phyloP scores from a whole-genome alignment of 2,329 filamentous ascomycete genomes.

The Monosporascus sp. region DNA sequence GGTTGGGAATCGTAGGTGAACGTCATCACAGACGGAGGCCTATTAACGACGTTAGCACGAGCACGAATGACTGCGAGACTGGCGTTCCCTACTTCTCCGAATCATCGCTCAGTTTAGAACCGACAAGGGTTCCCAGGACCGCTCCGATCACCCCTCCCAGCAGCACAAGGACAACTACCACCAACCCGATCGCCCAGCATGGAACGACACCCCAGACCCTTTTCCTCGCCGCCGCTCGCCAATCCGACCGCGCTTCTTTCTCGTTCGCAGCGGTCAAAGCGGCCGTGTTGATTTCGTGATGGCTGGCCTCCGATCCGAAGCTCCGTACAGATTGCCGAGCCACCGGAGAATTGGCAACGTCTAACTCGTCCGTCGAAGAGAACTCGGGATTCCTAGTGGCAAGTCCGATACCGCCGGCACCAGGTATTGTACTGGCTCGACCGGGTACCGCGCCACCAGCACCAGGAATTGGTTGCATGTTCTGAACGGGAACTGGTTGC shows the following conservation, averaged over 20 bases:
- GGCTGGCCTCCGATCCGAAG: slow-evolving; percentile 44
- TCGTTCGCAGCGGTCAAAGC: slow-evolving; percentile 44
- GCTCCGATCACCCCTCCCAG: slow-evolving; percentile 53
- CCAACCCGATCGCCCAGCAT: slow-evolving; percentile 54
- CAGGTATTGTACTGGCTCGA: slow-evolving; percentile 34
- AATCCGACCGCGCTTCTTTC: slow-evolving; percentile 38
- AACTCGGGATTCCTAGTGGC: slow-evolving; percentile 60
- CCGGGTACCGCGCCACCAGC: slow-evolving; percentile 14
- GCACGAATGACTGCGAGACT: not conserved
- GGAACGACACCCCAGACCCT: slow-evolving; percentile 56
- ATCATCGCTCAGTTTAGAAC: slow-evolving; percentile 20
- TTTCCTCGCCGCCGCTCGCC: slow-evolving; percentile 48
- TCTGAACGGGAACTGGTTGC: slow-evolving; percentile 5
- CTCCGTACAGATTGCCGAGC: slow-evolving; percentile 50
- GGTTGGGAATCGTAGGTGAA: slow-evolving; percentile 45
- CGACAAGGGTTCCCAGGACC: slow-evolving; percentile 46
- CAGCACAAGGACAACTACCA: slow-evolving; percentile 43
- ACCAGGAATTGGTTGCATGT: slow-evolving; percentile 10
- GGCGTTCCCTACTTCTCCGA: slow-evolving; percentile 7
- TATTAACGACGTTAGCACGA: slow-evolving; percentile 13
- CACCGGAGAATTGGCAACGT: slow-evolving; percentile 33
- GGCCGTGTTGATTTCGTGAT: slow-evolving; percentile 50
- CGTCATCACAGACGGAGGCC: slow-evolving; percentile 13
- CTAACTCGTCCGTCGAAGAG: slow-evolving; percentile 51
- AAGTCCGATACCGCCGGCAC: slow-evolving; percentile 57